phyloP scores from a whole-genome alignment of 805 yeast genomes.

The Yarrowia yakushimensis region DNA sequence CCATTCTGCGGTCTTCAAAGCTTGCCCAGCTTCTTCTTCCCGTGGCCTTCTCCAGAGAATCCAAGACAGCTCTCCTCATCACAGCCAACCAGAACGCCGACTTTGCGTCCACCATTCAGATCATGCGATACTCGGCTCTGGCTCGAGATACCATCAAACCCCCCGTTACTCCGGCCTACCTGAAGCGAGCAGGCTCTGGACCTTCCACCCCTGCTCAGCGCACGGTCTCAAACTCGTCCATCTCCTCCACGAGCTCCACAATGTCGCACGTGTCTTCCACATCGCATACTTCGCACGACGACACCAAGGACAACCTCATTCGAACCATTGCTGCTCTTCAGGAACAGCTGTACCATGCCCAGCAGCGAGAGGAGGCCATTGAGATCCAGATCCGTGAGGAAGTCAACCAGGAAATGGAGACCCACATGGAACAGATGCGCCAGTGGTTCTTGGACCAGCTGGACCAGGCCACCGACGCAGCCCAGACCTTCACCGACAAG shows the following conservation, averaged over 20 bases:
- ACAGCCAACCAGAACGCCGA: conserved; percentile 44
- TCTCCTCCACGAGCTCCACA: background rate
- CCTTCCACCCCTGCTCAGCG: background rate
- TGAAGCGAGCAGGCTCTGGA: background rate
- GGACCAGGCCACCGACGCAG: conserved; percentile 27
- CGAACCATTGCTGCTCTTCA: conserved; percentile 22
- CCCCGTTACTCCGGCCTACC: conserved; percentile 4
- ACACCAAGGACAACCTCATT: conserved; percentile 12
- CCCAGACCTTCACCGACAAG: conserved; percentile 30
- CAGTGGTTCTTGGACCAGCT: conserved; percentile 31
- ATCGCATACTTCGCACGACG: conserved; percentile 5
- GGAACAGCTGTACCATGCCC: conserved; percentile 17
- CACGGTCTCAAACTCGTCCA: conserved; percentile 2
- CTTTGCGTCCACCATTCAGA: conserved; percentile 36
- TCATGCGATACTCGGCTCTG: conserved; percentile 36
- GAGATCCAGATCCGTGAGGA: conserved; percentile 33
- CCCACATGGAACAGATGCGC: conserved; percentile 33
- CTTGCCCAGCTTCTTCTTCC: conserved; percentile 49
- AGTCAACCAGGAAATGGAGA: conserved; percentile 36
- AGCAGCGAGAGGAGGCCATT: conserved; percentile 26
- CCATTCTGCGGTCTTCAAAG: conserved; percentile 48
- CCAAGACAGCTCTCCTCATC: conserved; percentile 39
- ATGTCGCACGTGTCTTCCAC: background rate
- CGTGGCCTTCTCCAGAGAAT: conserved; percentile 39
- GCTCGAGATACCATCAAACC: conserved; percentile 30